Evolutionary conservation across 805 yeast species (phyloP).

Genomic region (Starmerella tilneyi): DNA sequence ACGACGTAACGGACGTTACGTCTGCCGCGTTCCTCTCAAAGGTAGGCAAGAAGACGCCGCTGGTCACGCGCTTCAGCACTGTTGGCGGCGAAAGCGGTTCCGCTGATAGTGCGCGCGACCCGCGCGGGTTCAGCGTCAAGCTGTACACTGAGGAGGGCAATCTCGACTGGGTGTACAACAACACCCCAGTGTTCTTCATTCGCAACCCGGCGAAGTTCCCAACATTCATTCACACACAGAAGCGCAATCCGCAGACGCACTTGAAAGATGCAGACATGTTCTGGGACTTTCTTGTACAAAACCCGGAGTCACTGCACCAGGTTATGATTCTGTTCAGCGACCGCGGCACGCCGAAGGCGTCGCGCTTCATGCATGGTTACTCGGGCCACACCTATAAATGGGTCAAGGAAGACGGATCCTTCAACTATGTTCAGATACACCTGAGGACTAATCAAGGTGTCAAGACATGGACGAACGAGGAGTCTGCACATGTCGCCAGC

Average conservation of each 20-base stretch:
- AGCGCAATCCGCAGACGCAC: conserved; percentile 56
- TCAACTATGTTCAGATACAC: conserved; percentile 50
- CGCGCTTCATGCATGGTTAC: conserved; percentile 51
- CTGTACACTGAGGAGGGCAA: conserved; percentile 59
- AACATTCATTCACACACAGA: conserved; percentile 57
- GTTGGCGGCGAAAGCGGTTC: conserved; percentile 63
- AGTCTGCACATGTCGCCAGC: conserved; percentile 41
- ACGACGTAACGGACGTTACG: conserved; percentile 45
- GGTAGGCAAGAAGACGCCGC: conserved; percentile 70
- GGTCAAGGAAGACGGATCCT: conserved; percentile 41
- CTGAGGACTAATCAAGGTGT: conserved; percentile 43
- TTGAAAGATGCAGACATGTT: conserved; percentile 45
- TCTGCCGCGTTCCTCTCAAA: conserved; percentile 46
- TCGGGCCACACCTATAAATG: conserved; percentile 58
- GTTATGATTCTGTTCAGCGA: conserved; percentile 48
- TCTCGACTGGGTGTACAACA: conserved; percentile 63
- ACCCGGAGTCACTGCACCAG: conserved; percentile 50
- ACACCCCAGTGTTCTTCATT: conserved; percentile 58
- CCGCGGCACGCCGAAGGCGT: conserved; percentile 49
- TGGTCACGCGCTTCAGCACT: conserved; percentile 50
- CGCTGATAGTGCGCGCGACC: conserved; percentile 58
- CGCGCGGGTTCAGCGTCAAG: conserved; percentile 59
- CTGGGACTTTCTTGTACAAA: conserved; percentile 50
- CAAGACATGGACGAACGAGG: conserved; percentile 37
- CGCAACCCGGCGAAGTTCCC: conserved; percentile 59